phyloP scores from a whole-genome alignment of 345 rosid genomes.

The Aethionema arabicum region DNA sequence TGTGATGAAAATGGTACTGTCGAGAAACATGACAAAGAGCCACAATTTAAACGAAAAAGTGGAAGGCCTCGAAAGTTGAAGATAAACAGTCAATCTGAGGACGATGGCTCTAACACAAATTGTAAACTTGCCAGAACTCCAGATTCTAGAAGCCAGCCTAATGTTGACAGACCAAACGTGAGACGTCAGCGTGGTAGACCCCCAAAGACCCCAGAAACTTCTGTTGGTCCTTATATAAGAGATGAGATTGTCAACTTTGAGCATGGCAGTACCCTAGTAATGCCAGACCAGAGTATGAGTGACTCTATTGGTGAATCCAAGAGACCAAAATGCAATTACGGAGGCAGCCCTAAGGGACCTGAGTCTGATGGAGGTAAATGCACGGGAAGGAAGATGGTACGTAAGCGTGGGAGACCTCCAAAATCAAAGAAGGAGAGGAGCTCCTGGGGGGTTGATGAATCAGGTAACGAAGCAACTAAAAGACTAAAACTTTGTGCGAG shows the following conservation, averaged over 20 bases:
- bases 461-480: conserved; percentile 23
- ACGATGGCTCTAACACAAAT: conserved; percentile 2
- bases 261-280: conserved; percentile 34
- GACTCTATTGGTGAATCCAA: conserved; percentile 33
- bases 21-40: conserved; percentile 9
- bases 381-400: conserved; percentile 24
- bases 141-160: conserved; percentile 9
- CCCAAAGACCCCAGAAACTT: conserved; percentile 33
- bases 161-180: conserved; percentile 9
- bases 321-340: conserved; percentile 27
- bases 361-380: conserved; percentile 24
- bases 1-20: conserved; percentile 14
- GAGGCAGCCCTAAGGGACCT: conserved; percentile 20
- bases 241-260: conserved; percentile 28
- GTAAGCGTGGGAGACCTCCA: conserved; percentile 30
- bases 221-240: conserved; percentile 27
- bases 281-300: conserved; percentile 18
- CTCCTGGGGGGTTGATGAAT: conserved; percentile 26
- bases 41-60: conserved; percentile 32
- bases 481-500: conserved; percentile 16
- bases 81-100: conserved; percentile 22
- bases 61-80: conserved; percentile 43
- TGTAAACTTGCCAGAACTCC: conserved; percentile 12
- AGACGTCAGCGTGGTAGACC: conserved; percentile 37
- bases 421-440: conserved; percentile 27